Base-by-base conservation (phyloP, 2,329 filamentous ascomycete genomes). In the Cercospora citrullina region DNA sequence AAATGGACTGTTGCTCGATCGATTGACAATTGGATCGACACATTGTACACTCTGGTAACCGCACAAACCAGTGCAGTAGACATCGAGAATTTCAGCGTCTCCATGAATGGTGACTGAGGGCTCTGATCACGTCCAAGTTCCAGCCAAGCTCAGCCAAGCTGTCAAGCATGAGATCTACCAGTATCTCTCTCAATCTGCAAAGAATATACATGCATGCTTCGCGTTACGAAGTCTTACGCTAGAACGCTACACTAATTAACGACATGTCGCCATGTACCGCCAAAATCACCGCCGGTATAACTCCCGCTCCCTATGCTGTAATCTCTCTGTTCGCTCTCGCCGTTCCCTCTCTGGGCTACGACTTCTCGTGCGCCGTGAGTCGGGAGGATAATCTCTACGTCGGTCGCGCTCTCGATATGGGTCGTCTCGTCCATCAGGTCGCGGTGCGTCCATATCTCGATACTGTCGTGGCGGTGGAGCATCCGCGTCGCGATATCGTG, bases 301-400 rank as follows among this genome's bases (percentile, higher is more conserved):
- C 57, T 79, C 78, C 55, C 77, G 73, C 63, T 80, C 78, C 30
- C 79, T 72, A 60, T 80, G 74, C 64, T 78, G 76, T 58, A 78
- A 60, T 68, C 61, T 58, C 16, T 64, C 60, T 12, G 60, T 63
- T 14, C 78, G 71, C 62, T 77, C 77, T n/a, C 76, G 68, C 58
- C 72, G 68, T 55, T 68, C 67, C 51, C 73, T 53, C 9, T 72
- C 74, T 5, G 75, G 75, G 68, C 75, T 77, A 30, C 76, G 63
- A 67, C 75, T 77, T 57, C 76, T 68, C 31, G 74, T 77, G 65
- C 76, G 66, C 59, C 78, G 69, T 26, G 71, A 68, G 21, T 75
- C 74, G 14, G 71, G 18, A 66, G n/a, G 72, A 72, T 33, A 71
- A 64, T 57, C 72, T 62, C 48, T 75, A 70, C 71, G 69, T 23